Base-by-base conservation (phyloP, 2,329 filamentous ascomycete genomes). In the Ascochyta clinopodiicola region DNA sequence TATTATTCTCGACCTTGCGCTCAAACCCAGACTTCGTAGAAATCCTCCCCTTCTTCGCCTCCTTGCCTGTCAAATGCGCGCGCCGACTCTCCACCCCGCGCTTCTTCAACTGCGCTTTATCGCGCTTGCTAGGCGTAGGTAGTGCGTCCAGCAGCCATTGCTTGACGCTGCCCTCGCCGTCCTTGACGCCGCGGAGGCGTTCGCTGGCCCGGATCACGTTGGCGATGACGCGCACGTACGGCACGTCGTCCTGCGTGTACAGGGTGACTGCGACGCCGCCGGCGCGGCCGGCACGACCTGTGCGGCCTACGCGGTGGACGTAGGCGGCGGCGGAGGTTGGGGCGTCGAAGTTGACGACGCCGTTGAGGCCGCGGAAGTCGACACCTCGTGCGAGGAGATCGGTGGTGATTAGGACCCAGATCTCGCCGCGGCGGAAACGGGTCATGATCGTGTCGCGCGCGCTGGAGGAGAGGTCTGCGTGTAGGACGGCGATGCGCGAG, bases 281-380 rank as follows among this genome's bases (percentile, higher is more conserved):
- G 68, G 90, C 86, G 22, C 93, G 85, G 0, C 95, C 95, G 0
- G 93, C 95, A 21, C 95, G 85, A 0, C 94, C 95, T 0, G 95
- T 98, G 42, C 95, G 86, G 0, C 95, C 95, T 0, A 95, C 92
- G 10, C 95, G 90, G 77, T 99, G 95, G 6, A 99, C 90, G 71
- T 99, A 99, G 1, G 87, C 87, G 0, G 93, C 94, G 5, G 90
- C 89, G 0, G 90, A 93, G n/a, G 88, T 91, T 0, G 95, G 95
- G 8, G 97, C 92, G 74, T 99, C 95, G 78, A 97, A 99, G 77
- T 98, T 99, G 46, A 99, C 90, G 0, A 99, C 93, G 40, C 93
- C 92, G 69, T 97, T 97, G 60, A 99, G 88, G 44, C 95, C 95
- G 8, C 90, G 87, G 79, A 99, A 97, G 76, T 99, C 95, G 36